Evolutionary conservation across 108 stramenopile genomes (phyloP), one percentile per base, ranked within the genome.

Genomic region (Discostella pseudostelligera): DNA sequence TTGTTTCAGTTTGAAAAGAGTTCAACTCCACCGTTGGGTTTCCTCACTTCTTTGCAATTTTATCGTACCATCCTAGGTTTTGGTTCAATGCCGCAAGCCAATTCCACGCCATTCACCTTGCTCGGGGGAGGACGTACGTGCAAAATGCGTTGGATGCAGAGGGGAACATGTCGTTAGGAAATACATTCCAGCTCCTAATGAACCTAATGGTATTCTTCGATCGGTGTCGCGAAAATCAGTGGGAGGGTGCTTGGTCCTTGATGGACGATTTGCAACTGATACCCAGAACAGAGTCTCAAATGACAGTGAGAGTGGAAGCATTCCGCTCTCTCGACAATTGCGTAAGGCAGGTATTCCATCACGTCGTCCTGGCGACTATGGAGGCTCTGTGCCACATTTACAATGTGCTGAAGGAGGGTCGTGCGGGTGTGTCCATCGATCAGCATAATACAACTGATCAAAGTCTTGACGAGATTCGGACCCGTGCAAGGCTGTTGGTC

Each of bases 191-290:
- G 48, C 75, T 76, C 11, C 60, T 90, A 60, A 70, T 89, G 76
- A 84, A 88, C 46, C 60, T 94, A 21, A 77, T 80, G 11, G 60
- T 66, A 44, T 94, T 94, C 69, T 86, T 91, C 55, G 76, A 86
- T 37, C 48, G 62, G 12, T 73, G 79, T 44, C 70, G 61, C 19
- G 62, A 76, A 40, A 56, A 79, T 43, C 63, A 87, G 56, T 87
- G 79, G 70, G 64, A 80, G 53, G 74, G 79, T 5, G 79, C 80
- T 37, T 78, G 80, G 80, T 64, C 39, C 24, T 51, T 81, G 48
- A 62, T 81, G 20, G 59, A 72, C 46, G 58, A 66, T 29, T 40
- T 81, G 22, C 58, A 56, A 14, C 39, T 81, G 40, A 29, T 77
- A 20, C 80, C 80, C 11, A 66, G 42, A 47, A 39, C 25, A 7